phyloP scores from a whole-genome alignment of 345 rosid species.

The Cardamine chenopodiifolia region DNA sequence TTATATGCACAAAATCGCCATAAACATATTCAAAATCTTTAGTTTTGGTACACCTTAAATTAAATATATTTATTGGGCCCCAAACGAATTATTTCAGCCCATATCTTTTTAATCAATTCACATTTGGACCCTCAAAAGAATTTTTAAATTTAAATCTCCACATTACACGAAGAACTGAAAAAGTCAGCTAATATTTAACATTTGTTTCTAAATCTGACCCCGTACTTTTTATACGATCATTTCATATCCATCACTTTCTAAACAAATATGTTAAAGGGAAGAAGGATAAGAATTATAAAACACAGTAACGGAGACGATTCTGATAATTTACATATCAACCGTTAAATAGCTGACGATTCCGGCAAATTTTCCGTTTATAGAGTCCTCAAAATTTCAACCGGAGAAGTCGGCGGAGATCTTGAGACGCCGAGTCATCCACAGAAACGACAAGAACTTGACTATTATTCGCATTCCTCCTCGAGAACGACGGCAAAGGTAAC shows the following conservation, averaged over 20 bases:
- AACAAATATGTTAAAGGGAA: constrained; percentile 4
- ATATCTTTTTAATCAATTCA: neutral
- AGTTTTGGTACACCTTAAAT: neutral
- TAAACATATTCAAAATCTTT: too few species aligned
- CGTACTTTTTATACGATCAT: constrained; percentile 14
- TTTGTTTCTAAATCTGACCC: constrained; percentile 30
- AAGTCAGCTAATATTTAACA: constrained; percentile 25
- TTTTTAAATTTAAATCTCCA: neutral
- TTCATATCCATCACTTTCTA: constrained; percentile 1
- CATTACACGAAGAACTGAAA: constrained; percentile 6
- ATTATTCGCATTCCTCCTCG: constrained; percentile 44
- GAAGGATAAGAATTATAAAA: constrained; percentile 11
- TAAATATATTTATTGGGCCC: neutral
- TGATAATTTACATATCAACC: neutral
- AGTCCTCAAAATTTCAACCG: constrained; percentile 48
- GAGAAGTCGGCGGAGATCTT: constrained; percentile 68
- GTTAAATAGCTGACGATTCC: constrained; percentile 27
- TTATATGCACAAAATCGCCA: too few species aligned
- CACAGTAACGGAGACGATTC: constrained; percentile 1
- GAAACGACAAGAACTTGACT: constrained; percentile 36
- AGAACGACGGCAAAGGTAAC: constrained; percentile 65
- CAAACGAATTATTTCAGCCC: neutral
- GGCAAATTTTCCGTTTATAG: neutral
- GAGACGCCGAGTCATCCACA: constrained; percentile 61
- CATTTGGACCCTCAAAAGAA: neutral